A percentile compares a stretch with the other conserved stretches of the same genome.
phyloP scores from a whole-genome alignment of 805 yeast species.

The Isabelozyma gotoi region DNA sequence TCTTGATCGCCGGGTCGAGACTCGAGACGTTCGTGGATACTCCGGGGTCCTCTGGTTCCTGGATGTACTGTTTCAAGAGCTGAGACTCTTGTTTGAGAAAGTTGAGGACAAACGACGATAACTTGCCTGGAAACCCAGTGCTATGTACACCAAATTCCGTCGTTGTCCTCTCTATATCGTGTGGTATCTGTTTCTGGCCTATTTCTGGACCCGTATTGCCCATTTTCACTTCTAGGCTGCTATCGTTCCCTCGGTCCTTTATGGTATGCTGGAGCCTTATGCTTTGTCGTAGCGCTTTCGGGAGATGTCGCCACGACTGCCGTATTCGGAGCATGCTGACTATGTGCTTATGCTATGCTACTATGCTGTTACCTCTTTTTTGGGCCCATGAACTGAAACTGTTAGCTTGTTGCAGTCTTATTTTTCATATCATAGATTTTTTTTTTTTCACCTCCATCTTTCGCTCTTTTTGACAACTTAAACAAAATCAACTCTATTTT shows the following conservation, averaged over 20 bases:
- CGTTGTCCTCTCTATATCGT: too few species aligned
- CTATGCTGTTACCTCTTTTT: background rate
- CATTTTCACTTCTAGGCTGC: too few species aligned
- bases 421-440: background rate
- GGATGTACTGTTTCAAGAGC: background rate
- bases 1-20: background rate
- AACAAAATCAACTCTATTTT: too few species aligned
- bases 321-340: background rate
- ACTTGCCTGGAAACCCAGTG: too few species aligned
- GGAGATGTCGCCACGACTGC: background rate
- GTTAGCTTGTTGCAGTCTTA: too few species aligned
- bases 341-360: too few species aligned
- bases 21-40: background rate
- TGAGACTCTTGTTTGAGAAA: conserved; percentile 2
- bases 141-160: too few species aligned
- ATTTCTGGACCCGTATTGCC: too few species aligned
- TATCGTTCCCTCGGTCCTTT: background rate
- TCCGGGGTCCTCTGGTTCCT: background rate
- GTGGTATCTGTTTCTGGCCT: too few species aligned
- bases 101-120: conserved; percentile 1
- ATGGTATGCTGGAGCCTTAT: background rate
- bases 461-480: too few species aligned
- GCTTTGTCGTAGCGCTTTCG: background rate
- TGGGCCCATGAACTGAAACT: too few species aligned
- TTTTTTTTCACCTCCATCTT: background rate